Evolutionary conservation across 768 basidiomycete species (phyloP).

Genomic region (Suillus spraguei): DNA sequence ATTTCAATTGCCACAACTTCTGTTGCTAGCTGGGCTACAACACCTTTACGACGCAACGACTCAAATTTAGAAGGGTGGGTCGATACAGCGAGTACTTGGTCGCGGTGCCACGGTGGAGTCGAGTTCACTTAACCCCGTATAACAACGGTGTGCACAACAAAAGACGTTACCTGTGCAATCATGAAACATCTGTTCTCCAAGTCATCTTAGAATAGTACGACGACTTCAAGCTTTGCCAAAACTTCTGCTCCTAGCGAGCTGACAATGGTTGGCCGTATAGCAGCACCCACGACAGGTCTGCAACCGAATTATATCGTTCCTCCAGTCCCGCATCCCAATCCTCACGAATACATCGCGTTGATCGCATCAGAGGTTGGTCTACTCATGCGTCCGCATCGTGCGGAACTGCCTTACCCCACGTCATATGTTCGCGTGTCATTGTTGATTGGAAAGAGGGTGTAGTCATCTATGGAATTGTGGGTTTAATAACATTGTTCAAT

Average conservation of each 20-base stretch:
- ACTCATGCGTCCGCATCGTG: conserved; percentile 60
- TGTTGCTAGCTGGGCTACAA: not conserved
- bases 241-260: not conserved
- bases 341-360: conserved; percentile 69
- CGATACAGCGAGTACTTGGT: not conserved
- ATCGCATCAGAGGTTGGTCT: conserved; percentile 62
- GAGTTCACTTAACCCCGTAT: not conserved
- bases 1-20: not conserved
- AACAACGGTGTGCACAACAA: not conserved
- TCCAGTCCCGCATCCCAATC: conserved; percentile 73
- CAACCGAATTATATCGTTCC: conserved; percentile 68
- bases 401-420: conserved; percentile 23
- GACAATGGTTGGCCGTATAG: not conserved
- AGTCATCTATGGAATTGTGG: conserved; percentile 76
- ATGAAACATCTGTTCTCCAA: conserved; percentile 38
- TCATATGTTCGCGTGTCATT: conserved; percentile 53
- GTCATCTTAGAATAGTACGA: conserved; percentile 17
- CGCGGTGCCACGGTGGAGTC: not conserved
- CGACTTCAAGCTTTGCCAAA: conserved; percentile 5
- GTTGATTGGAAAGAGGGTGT: conserved; percentile 58
- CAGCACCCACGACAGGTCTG: conserved; percentile 31
- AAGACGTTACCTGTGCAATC: conserved; percentile 1
- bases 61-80: conserved; percentile 5
- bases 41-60: conserved; percentile 1
- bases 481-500: conserved; percentile 72